Percentiles rank a stretch among this genome's conserved stretches.
These are phyloP conservation scores for Osmanthus fragrans DNA, from an alignment of 257 asterid species.

Conservation along the genomic window DNA sequence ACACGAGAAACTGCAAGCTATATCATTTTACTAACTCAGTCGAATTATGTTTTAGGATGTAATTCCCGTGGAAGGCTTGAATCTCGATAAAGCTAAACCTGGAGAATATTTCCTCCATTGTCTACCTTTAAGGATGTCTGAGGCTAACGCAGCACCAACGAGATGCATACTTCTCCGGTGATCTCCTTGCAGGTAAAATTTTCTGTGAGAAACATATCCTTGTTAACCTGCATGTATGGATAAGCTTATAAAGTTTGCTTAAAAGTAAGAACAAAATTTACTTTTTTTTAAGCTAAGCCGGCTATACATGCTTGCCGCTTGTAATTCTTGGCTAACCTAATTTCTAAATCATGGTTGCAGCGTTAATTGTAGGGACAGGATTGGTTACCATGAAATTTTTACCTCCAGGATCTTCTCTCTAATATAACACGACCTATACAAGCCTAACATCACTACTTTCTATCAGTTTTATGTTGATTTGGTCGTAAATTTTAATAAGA, in stretches of 20 bases:
- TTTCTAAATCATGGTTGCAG: neutral
- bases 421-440: too few species aligned
- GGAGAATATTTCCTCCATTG: slow-evolving; percentile 38
- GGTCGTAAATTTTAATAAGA: neutral
- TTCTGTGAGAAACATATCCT: neutral
- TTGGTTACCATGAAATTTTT: neutral
- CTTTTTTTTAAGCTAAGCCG: neutral
- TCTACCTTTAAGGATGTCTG: slow-evolving; percentile 28
- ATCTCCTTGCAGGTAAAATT: neutral
- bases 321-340: neutral
- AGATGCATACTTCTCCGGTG: slow-evolving; percentile 41
- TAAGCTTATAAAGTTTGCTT: neutral
- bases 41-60: slow-evolving; percentile 9
- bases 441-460: too few species aligned
- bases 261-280: too few species aligned
- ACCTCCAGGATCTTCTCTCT: neutral
- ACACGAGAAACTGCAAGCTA: neutral
- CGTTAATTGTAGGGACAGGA: neutral
- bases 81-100: slow-evolving; percentile 22
- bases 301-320: neutral
- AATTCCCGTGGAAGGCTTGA: slow-evolving; percentile 34
- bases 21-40: neutral
- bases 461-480: neutral
- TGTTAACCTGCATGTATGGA: neutral
- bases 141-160: slow-evolving; percentile 36